Evolutionary conservation across 805 yeast genomes (phyloP).

Genomic region (Ogataea pilisensis): DNA sequence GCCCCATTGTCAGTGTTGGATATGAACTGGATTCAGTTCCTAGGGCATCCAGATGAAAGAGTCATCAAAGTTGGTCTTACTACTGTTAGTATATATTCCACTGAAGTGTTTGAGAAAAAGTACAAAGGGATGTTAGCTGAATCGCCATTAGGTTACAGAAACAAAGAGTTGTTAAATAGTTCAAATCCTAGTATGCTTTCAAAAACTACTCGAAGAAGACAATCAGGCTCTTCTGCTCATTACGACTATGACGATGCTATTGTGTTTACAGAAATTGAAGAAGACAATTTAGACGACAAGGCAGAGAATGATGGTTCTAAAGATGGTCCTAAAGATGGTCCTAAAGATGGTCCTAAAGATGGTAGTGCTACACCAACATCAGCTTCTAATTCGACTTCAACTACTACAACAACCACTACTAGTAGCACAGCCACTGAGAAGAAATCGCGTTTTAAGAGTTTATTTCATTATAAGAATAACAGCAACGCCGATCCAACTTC

Average conservation of each 20-base stretch:
- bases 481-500: constrained; percentile 21
- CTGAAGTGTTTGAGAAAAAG: constrained; percentile 52
- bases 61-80: constrained; percentile 55
- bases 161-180: constrained; percentile 30
- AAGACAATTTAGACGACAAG: constrained; percentile 15
- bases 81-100: constrained; percentile 38
- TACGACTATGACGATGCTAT: constrained; percentile 27
- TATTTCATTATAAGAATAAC: constrained; percentile 21
- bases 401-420: not conserved
- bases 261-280: constrained; percentile 19
- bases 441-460: constrained; percentile 25
- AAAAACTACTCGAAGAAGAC: constrained; percentile 10
- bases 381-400: not conserved
- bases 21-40: constrained; percentile 52
- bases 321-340: constrained; percentile 13
- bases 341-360: constrained; percentile 4
- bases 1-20: constrained; percentile 52
- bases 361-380: not conserved
- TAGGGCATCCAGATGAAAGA: constrained; percentile 56
- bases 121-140: constrained; percentile 55
- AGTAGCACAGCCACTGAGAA: constrained; percentile 11
- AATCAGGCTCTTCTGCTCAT: constrained; percentile 7
- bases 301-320: too few relatives aligned
- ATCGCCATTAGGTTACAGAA: constrained; percentile 50
- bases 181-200: constrained; percentile 18